Evolutionary conservation across 1,284 basidiomycete genomes (phyloP).

Genomic region (Fomitopsis palustris): DNA sequence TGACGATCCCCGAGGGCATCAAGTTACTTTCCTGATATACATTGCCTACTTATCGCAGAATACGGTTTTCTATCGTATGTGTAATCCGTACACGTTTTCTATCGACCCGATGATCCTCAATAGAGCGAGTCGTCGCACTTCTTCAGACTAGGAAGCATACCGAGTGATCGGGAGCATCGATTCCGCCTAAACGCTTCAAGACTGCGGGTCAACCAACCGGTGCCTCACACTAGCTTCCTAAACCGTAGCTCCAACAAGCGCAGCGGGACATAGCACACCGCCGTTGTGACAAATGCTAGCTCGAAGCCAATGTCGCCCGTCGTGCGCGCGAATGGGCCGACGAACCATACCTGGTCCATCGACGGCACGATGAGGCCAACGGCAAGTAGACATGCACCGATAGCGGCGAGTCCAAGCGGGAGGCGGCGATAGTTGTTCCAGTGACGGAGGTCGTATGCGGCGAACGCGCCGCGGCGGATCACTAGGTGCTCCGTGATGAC

Average conservation of each 20-base stretch:
- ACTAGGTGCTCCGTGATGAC: constrained; percentile 62
- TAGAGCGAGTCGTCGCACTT: no score
- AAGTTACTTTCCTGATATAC: no score
- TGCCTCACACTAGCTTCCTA: constrained; percentile 21
- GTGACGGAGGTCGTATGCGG: constrained; percentile 43
- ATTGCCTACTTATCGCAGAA: no score
- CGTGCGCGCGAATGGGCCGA: constrained; percentile 64
- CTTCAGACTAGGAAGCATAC: no score
- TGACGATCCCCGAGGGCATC: no score
- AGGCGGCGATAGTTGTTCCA: constrained; percentile 57
- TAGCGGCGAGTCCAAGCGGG: constrained; percentile 64
- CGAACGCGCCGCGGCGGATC: constrained; percentile 51
- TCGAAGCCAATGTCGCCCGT: constrained; percentile 81
- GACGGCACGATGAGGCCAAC: constrained; percentile 62
- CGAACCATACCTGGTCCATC: constrained; percentile 73
- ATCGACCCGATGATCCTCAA: no score
- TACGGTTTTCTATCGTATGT: no score
- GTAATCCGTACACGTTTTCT: no score
- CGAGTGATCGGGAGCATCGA: no score
- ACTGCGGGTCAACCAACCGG: no score
- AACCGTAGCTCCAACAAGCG: constrained; percentile 37
- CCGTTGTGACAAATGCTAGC: constrained; percentile 54
- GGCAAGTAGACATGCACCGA: constrained; percentile 46
- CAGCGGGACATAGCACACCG: constrained; percentile 55
- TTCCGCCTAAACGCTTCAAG: no score